phyloP scores from a whole-genome alignment of 345 rosid species.

The Physaria fendleri region DNA sequence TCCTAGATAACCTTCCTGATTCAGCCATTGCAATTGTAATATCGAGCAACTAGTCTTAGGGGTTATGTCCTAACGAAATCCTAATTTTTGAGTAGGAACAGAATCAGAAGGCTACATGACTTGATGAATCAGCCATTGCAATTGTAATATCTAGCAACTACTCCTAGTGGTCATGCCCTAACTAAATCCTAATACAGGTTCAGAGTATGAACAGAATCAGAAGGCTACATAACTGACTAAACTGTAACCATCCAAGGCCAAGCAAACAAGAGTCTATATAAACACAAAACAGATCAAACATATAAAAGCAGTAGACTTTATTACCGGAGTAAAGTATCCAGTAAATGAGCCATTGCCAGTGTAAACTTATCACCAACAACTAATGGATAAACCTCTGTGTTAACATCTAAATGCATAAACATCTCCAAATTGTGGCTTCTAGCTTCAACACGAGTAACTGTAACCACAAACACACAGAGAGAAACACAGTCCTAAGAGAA shows the following conservation, averaged over 20 bases:
- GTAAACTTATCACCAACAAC: conserved; percentile 55
- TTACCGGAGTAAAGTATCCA: conserved; percentile 56
- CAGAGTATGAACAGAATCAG: too few relatives aligned
- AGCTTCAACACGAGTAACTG: conserved; percentile 69
- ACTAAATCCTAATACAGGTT: neutral
- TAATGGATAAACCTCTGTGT: conserved; percentile 57
- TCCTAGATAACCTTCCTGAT: neutral
- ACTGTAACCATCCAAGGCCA: neutral
- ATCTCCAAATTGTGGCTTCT: conserved; percentile 53
- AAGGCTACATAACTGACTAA: too few relatives aligned
- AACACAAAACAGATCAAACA: conserved; percentile 4
- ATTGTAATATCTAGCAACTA: neutral
- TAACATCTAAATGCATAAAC: conserved; percentile 63
- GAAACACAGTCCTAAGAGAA: neutral
- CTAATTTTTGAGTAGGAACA: too few relatives aligned
- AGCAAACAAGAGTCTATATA: neutral
- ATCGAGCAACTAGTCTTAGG: neutral
- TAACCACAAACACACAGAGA: conserved; percentile 13
- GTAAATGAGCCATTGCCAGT: conserved; percentile 59
- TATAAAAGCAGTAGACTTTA: neutral
- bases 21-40: neutral
- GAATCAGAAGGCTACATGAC: too few relatives aligned
- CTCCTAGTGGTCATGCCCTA: neutral
- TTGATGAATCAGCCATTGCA: neutral
- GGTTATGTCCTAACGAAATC: neutral